Base-by-base conservation (phyloP, 2,329 filamentous ascomycete genomes). In the Claviceps spartinae region DNA sequence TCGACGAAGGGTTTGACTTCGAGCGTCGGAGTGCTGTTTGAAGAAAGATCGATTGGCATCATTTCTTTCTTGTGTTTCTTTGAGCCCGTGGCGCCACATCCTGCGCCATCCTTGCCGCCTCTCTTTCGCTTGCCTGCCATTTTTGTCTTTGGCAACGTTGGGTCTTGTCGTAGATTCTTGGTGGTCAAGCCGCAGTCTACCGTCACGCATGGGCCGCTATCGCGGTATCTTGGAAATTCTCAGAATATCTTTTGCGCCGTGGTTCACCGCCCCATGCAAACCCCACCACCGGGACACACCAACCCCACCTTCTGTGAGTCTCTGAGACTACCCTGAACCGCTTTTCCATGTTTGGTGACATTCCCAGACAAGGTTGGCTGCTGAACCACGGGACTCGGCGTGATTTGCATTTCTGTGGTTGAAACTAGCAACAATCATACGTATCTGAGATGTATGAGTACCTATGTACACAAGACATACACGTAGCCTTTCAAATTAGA, bases 1-100 rank as follows among this genome's bases (percentile, higher is more conserved):
- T 79, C 76, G 57, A 75, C 63, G 58, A 83, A 83, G 4, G 65
- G 67, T 37, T 60, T 59, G 54, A 67, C 67, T 49, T 67, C 65
- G 30, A 68, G 56, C 7, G 58, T 57, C 5, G 60, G 59, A 51
- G 65, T 65, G 34, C 61, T 49, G 43, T 55, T 49, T 13, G 57
- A 52, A 26, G 55, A 42, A 4, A 59, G 55, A 46, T 56, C 54
- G 49, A 58, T 51, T 16, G 58, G n/a, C 14, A 57, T 55, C n/a
- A 50, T 47, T 26, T 63, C 57, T 41, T 60, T 63, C 53, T 68
- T 69, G 47, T 59, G 60, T 50, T 62, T 64, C 52, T 69, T 68
- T 26, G 59, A 57, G 20, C 50, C 48, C 11, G 24, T 13, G 38
- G 56, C 50, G 20, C 54, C 53, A 14, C 55, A 43, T 52, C 62